Conservation (phyloP, 1,284 basidiomycete genomes). For the Porodaedalea pini region DNA sequence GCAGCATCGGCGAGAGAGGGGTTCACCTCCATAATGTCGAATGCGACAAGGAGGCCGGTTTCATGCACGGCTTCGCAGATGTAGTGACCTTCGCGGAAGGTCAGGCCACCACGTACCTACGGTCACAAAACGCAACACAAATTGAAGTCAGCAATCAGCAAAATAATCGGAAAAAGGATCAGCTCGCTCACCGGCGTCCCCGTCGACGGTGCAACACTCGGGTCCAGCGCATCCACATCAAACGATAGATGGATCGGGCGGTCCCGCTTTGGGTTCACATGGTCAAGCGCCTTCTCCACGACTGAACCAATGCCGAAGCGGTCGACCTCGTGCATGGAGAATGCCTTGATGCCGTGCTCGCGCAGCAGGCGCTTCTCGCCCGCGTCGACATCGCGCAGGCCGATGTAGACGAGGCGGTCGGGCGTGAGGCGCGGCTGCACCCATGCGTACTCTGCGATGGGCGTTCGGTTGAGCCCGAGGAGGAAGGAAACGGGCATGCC, state of each 20-base stretch:
- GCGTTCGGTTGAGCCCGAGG: conserved; percentile 57
- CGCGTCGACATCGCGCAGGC: conserved; percentile 89
- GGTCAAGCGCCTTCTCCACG: conserved; percentile 92
- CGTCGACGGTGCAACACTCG: conserved; percentile 92
- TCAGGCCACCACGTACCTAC: conserved; percentile 89
- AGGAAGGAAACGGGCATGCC: conserved; percentile 98
- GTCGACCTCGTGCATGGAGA: conserved; percentile 98
- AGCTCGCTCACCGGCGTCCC: conserved; percentile 72
- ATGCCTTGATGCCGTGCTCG: conserved; percentile 88
- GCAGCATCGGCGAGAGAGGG: conserved; percentile 76
- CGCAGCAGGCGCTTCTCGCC: conserved; percentile 88
- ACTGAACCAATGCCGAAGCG: conserved; percentile 94
- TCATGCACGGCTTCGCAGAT: conserved; percentile 94
- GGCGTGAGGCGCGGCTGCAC: conserved; percentile 69
- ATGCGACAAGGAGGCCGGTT: conserved; percentile 87
- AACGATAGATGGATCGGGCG: conserved; percentile 94
- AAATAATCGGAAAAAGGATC: conserved; percentile 21
- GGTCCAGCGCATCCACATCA: conserved; percentile 95
- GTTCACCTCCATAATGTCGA: conserved; percentile 98
- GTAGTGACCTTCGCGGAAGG: conserved; percentile 96
- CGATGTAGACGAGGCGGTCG: conserved; percentile 87
- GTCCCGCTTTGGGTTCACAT: conserved; percentile 83
- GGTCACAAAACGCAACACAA: conserved; percentile 2
- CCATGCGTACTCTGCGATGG: conserved; percentile 72
- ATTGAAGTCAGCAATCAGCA: conserved; percentile 1